phyloP scores from a whole-genome alignment of 2,329 filamentous ascomycete species.

The Cytospora leucostoma region DNA sequence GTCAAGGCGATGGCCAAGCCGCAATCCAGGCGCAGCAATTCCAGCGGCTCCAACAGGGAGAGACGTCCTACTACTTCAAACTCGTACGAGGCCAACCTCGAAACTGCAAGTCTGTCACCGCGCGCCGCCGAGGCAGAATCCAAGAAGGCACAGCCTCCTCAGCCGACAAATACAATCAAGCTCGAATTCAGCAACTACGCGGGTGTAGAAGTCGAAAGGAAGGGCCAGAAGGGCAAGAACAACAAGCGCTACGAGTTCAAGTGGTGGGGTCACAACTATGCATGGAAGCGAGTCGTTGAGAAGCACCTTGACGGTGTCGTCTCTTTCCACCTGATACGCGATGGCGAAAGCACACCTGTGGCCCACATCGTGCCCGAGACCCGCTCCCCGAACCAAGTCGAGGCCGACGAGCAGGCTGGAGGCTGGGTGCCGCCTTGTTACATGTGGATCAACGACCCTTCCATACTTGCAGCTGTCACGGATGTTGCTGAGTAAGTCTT shows the following conservation, averaged over 20 bases:
- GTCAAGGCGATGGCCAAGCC: conserved; percentile 44
- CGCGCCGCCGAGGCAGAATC: conserved; percentile 30
- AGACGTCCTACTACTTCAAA: conserved; percentile 41
- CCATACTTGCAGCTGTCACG: conserved; percentile 66
- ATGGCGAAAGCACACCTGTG: conserved; percentile 62
- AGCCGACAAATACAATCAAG: conserved; percentile 76
- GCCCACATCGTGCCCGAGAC: conserved; percentile 85
- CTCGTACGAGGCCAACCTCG: conserved; percentile 38
- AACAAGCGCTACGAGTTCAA: conserved; percentile 85
- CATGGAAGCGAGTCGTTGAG: conserved; percentile 76
- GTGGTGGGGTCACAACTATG: conserved; percentile 87
- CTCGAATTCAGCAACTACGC: conserved; percentile 98
- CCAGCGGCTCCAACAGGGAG: conserved; percentile 34
- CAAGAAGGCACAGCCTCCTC: conserved; percentile 37
- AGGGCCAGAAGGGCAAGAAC: conserved; percentile 57
- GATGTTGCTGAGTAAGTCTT: conserved; percentile 81
- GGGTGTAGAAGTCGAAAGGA: conserved; percentile 77
- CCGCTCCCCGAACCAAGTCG: conserved; percentile 68
- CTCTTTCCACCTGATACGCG: conserved; percentile 78
- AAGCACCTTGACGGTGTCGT: conserved; percentile 65
- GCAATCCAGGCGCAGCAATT: conserved; percentile 40
- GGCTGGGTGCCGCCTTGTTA: conserved; percentile 90
- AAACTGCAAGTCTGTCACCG: conserved; percentile 36
- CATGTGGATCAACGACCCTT: conserved; percentile 82
- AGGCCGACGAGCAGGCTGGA: conserved; percentile 73